Conservation (phyloP, 345 rosid genomes). For the Physaria fendleri region DNA sequence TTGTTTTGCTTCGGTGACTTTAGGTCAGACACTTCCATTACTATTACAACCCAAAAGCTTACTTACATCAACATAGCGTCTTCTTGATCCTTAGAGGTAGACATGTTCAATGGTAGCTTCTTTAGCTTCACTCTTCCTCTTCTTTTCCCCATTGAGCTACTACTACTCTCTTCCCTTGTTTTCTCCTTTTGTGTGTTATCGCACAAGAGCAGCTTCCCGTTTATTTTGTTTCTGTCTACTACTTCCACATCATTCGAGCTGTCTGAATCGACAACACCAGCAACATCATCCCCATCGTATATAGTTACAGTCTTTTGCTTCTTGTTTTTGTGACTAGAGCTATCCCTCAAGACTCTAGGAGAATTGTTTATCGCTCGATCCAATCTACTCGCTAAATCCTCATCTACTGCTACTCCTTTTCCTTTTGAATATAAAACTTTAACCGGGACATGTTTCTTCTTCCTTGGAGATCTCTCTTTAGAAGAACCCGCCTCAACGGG, state of each 20-base stretch:
- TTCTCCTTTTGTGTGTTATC: constrained; percentile 40
- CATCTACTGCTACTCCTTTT: too few species aligned
- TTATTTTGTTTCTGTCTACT: constrained; percentile 22
- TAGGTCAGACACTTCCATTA: too few species aligned
- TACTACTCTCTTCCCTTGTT: constrained; percentile 37
- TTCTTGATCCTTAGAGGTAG: constrained; percentile 53
- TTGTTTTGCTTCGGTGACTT: constrained; percentile 64
- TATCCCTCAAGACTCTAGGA: constrained; percentile 57
- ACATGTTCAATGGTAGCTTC: constrained; percentile 66
- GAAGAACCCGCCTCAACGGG: too few species aligned
- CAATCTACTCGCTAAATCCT: too few species aligned
- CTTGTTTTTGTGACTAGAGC: constrained; percentile 49
- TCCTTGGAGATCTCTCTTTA: too few species aligned
- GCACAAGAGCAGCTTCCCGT: constrained; percentile 30
- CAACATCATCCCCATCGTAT: constrained; percentile 39
- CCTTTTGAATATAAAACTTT: too few species aligned
- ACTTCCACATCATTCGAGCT: constrained; percentile 42
- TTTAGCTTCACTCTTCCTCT: constrained; percentile 86
- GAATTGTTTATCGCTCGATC: constrained; percentile 73
- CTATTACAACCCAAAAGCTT: too few species aligned
- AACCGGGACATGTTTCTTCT: too few species aligned
- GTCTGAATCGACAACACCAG: constrained; percentile 57
- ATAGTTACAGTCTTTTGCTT: constrained; percentile 41
- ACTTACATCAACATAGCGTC: too few species aligned
- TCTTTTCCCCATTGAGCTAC: constrained; percentile 45